A percentile compares a stretch with the other conserved stretches of the same genome.
Evolutionary conservation across 768 basidiomycete species (phyloP).

Genomic region (Auriscalpium vulgare): DNA sequence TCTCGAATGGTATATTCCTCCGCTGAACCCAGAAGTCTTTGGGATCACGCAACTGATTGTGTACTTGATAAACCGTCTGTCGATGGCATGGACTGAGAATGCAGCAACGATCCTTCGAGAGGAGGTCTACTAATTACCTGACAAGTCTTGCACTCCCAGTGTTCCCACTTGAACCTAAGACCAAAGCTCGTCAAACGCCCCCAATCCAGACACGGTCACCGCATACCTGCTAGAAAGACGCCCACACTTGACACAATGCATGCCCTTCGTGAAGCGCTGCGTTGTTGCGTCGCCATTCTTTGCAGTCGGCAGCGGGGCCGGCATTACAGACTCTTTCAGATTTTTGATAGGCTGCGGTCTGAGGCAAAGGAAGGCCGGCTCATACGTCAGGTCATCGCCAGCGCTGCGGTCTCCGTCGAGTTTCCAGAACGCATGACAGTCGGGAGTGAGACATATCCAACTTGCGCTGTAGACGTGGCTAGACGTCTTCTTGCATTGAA

Average conservation of each 20-base stretch:
- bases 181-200: slow-evolving; percentile 1
- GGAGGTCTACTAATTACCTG: slow-evolving; percentile 29
- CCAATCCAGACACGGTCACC: not conserved
- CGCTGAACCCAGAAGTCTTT: slow-evolving; percentile 33
- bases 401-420: slow-evolving; percentile 17
- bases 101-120: too few relatives aligned
- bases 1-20: slow-evolving; percentile 18
- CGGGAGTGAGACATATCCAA: slow-evolving; percentile 60
- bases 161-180: slow-evolving; percentile 64
- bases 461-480: slow-evolving; percentile 45
- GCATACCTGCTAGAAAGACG: slow-evolving; percentile 65
- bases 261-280: slow-evolving; percentile 54
- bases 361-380: slow-evolving; percentile 35
- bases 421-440: slow-evolving; percentile 51
- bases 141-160: slow-evolving; percentile 63
- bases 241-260: slow-evolving; percentile 63
- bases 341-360: slow-evolving; percentile 14
- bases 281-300: slow-evolving; percentile 32
- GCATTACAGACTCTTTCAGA: slow-evolving; percentile 34
- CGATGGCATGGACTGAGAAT: not conserved
- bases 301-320: slow-evolving; percentile 20
- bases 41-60: slow-evolving; percentile 20
- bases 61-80: slow-evolving; percentile 7
- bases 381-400: slow-evolving; percentile 36
- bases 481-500: slow-evolving; percentile 34